Conservation (phyloP, 1,284 basidiomycete genomes). For the Tilletiopsis washingtonensis region DNA sequence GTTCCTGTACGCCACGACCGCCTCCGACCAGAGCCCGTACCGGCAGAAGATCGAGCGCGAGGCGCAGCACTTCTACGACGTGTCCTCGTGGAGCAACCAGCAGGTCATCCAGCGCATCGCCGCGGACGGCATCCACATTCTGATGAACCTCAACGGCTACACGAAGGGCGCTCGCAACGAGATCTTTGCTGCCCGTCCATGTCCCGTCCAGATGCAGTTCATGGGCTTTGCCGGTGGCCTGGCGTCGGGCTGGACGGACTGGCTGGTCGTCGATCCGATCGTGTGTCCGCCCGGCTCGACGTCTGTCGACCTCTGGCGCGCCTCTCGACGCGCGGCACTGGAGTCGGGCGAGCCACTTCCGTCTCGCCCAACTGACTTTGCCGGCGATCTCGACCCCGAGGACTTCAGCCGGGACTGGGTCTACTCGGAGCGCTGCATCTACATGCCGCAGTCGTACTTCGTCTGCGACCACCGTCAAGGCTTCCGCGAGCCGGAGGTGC, state of each 20-base stretch:
- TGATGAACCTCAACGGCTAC: slow-evolving; percentile 58
- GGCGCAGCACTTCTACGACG: slow-evolving; percentile 54
- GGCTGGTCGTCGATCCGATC: slow-evolving; percentile 56
- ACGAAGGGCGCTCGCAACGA: slow-evolving; percentile 62
- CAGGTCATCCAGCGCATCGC: slow-evolving; percentile 52
- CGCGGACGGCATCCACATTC: slow-evolving; percentile 55
- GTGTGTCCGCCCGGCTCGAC: slow-evolving; percentile 54
- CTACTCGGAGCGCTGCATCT: slow-evolving; percentile 50
- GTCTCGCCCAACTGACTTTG: slow-evolving; percentile 45
- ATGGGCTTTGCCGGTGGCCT: slow-evolving; percentile 54
- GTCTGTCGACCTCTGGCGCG: slow-evolving; percentile 50
- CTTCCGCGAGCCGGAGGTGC: slow-evolving; percentile 39
- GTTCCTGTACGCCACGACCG: slow-evolving; percentile 56
- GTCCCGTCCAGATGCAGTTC: slow-evolving; percentile 58
- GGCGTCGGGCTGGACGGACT: slow-evolving; percentile 59
- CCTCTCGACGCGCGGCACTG: background rate
- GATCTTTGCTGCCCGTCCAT: slow-evolving; percentile 58
- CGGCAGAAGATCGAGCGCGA: slow-evolving; percentile 55
- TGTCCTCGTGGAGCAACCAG: slow-evolving; percentile 53
- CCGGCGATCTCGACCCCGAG: slow-evolving; percentile 56
- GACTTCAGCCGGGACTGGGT: slow-evolving; percentile 53
- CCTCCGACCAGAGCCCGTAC: slow-evolving; percentile 55
- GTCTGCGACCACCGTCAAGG: slow-evolving; percentile 60
- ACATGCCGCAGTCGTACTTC: slow-evolving; percentile 58
- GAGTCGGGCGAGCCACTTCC: background rate